Conservation (phyloP, 2,329 filamentous ascomycete genomes). For the Aureobasidium sp. region DNA sequence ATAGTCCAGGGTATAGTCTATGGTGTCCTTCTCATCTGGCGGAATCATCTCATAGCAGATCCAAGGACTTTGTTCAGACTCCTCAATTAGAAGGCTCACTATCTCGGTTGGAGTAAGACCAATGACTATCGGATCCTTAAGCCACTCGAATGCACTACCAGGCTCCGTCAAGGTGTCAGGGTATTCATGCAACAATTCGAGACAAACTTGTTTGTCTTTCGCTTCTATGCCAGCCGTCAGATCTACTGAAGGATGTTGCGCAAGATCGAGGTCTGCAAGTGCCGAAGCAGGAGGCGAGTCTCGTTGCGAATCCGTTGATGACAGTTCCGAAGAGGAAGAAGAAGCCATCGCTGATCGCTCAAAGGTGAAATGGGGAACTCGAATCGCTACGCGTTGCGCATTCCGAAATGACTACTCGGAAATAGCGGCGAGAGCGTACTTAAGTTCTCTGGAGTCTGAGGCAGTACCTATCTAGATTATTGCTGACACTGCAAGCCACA, state of each 20-base stretch:
- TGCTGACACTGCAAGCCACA: too few relatives aligned
- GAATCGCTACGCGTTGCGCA: too few relatives aligned
- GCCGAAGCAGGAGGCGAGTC: too few relatives aligned
- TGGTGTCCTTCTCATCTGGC: not conserved
- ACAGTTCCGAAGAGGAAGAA: not conserved
- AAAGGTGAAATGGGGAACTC: too few relatives aligned
- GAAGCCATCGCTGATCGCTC: too few relatives aligned
- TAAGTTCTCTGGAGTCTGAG: too few relatives aligned
- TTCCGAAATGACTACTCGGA: too few relatives aligned
- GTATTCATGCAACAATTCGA: not conserved
- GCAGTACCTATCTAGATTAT: too few relatives aligned
- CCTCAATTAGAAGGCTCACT: not conserved
- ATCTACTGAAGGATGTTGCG: not conserved
- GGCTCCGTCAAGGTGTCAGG: not conserved
- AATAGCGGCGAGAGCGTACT: too few relatives aligned
- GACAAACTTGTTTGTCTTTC: not conserved
- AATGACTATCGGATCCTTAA: not conserved
- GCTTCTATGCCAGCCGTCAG: not conserved
- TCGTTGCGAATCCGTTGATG: too few relatives aligned
- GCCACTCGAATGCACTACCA: not conserved
- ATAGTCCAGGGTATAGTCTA: not conserved
- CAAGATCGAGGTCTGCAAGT: too few relatives aligned
- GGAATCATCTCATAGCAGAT: not conserved
- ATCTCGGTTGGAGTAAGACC: not conserved
- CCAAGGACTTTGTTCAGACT: not conserved